phyloP scores from a whole-genome alignment of 805 yeast genomes.

The Teunomyces stri region DNA sequence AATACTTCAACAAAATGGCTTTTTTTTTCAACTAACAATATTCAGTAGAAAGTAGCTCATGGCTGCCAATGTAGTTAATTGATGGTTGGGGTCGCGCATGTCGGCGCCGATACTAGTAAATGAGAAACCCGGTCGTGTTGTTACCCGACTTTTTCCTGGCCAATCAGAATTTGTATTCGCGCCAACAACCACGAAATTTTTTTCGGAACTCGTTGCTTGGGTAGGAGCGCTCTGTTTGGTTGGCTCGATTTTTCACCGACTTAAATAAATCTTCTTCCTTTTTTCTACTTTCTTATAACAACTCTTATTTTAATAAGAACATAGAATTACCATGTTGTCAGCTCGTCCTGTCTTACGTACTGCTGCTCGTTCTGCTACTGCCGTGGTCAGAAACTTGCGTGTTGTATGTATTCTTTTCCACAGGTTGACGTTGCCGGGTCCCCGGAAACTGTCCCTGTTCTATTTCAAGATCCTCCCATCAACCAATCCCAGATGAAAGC shows the following conservation, averaged over 20 bases:
- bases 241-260: conserved; percentile 6
- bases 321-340: conserved; percentile 60
- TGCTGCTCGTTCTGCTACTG: conserved; percentile 75
- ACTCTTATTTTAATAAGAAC: conserved; percentile 16
- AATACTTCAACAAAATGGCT: no score
- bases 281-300: conserved; percentile 11
- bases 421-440: background rate
- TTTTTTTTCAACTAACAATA: no score
- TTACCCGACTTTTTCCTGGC: conserved; percentile 9
- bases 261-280: conserved; percentile 9
- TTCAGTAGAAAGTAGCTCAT: background rate
- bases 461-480: background rate
- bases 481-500: background rate
- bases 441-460: background rate
- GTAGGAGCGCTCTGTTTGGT: conserved; percentile 5
- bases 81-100: background rate
- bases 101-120: background rate
- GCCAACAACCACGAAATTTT: conserved; percentile 5
- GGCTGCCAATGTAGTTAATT: background rate
- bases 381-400: conserved; percentile 26
- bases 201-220: conserved; percentile 5
- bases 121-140: conserved; percentile 1
- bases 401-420: conserved; percentile 20
- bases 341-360: conserved; percentile 83
- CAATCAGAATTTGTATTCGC: conserved; percentile 10